Base-by-base conservation (phyloP, 1,284 basidiomycete species). In the Heterobasidion parviporum region DNA sequence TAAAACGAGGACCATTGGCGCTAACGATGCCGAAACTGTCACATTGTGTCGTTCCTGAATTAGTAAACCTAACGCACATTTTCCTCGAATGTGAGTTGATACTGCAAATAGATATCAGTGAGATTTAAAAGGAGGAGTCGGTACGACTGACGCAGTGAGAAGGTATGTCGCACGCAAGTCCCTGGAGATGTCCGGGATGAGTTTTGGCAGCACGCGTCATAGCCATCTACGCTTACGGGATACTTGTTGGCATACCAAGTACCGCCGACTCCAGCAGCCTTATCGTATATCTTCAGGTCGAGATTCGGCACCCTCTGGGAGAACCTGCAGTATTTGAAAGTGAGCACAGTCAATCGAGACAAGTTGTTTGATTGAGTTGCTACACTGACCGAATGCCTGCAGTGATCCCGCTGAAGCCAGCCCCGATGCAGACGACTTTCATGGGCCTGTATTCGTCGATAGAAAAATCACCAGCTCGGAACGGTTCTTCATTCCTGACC, bases 1-100 rank as follows among this genome's bases (percentile, higher is more conserved):
- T 82, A 85, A 66, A 82, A 84, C 14, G 74, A 64, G 6, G 80
- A 81, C 82, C 82, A 84, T 61, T 82, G 70, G 12, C 72, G 74
- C 78, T 83, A 35, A 15, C 26, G 33, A 43, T 36, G 36, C 38
- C 10, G 14, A 32, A 26, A 26, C 26, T 26, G 26, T 26, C 51
- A 43, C 18, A 48, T 35, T 26, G 47, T 7, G 26, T 26, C 26
- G 26, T 26, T 26, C 26, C 8, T 26, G 26, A 26, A 14, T 43
- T 6, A 12, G 20, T n/a, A 36, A 33, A 26, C 15, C 2, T 18
- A 12, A 47, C 59, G 71, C 47, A 67, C 80, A 59, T 83, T 82
- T 15, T 72, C 69, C 56, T 79, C 78, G 54, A 84, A 85, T 0
- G 78, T 79, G 15, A 79, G 69, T 65, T 82, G 81, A 63, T 84